A percentile compares a stretch with the other conserved stretches of the same genome.
phyloP scores from a whole-genome alignment of 2,329 filamentous ascomycete genomes.

The Dactylellina sp. region DNA sequence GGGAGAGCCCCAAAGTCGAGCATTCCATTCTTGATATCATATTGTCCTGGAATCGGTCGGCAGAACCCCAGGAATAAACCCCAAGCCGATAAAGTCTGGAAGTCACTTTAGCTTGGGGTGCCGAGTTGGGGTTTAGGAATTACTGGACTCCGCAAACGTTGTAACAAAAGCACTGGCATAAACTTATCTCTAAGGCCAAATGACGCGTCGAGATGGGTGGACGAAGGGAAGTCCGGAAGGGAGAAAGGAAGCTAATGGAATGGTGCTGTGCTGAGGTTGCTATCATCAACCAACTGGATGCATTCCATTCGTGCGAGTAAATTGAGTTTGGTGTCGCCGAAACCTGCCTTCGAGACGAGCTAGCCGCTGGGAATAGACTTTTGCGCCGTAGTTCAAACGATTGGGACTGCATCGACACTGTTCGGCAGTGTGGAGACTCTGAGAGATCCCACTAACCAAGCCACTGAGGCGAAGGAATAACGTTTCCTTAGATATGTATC shows the following conservation, averaged over 20 bases:
- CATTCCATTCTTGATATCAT: slow-evolving; percentile 19
- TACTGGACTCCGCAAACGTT: slow-evolving; percentile 11
- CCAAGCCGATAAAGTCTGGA: background rate
- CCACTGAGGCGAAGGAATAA: too few species aligned
- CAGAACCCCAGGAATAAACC: slow-evolving; percentile 23
- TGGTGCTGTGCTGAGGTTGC: background rate
- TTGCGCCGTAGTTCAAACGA: background rate
- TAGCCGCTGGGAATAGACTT: slow-evolving; percentile 25
- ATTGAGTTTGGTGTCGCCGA: slow-evolving; percentile 16
- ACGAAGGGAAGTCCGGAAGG: slow-evolving; percentile 49
- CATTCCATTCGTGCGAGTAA: slow-evolving; percentile 44
- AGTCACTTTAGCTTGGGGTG: background rate
- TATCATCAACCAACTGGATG: background rate
- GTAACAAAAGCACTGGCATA: slow-evolving; percentile 7
- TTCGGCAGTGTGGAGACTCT: too few species aligned
- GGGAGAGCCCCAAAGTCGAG: background rate
- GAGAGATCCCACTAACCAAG: too few species aligned
- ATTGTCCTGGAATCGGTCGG: slow-evolving; percentile 15
- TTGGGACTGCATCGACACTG: too few species aligned
- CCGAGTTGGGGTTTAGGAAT: slow-evolving; percentile 9
- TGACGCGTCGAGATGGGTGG: slow-evolving; percentile 39
- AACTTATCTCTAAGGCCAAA: slow-evolving; percentile 13
- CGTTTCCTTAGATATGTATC: too few species aligned
- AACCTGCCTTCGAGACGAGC: slow-evolving; percentile 35
- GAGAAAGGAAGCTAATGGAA: slow-evolving; percentile 43